phyloP scores from a whole-genome alignment of 2,329 filamentous ascomycete genomes.

The Phoma sp. region DNA sequence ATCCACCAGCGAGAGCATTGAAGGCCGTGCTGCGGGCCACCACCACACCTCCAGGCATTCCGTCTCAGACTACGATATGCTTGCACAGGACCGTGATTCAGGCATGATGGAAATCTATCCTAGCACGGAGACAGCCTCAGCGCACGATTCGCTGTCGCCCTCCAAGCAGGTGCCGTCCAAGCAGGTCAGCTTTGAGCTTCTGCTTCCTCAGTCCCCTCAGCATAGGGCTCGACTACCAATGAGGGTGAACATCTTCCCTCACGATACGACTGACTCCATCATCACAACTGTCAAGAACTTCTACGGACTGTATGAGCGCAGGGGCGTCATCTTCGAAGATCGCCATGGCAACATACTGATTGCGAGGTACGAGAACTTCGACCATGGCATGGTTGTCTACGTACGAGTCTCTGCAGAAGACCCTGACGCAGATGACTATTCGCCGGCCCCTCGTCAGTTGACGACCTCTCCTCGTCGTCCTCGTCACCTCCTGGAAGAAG shows the following conservation, averaged over 20 bases:
- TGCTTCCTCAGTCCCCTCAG: constrained; percentile 72
- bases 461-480: constrained; percentile 60
- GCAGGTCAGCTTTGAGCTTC: constrained; percentile 80
- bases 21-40: constrained; percentile 38
- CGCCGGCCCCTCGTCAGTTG: constrained; percentile 56
- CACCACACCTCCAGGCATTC: constrained; percentile 38
- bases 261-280: constrained; percentile 97
- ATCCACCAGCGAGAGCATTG: constrained; percentile 32
- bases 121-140: constrained; percentile 42
- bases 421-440: constrained; percentile 56
- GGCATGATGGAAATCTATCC: constrained; percentile 46
- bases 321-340: constrained; percentile 95
- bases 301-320: constrained; percentile 87
- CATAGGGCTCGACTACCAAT: constrained; percentile 80
- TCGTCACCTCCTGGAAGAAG: constrained; percentile 67
- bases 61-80: constrained; percentile 36
- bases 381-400: constrained; percentile 90
- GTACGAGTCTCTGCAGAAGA: constrained; percentile 78
- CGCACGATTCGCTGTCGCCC: constrained; percentile 47
- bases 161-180: constrained; percentile 60
- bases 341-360: constrained; percentile 88
- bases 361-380: constrained; percentile 94
- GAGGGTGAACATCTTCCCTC: constrained; percentile 88
- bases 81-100: constrained; percentile 36
- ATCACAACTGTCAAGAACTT: constrained; percentile 99